Base-by-base conservation (phyloP, 805 yeast species). In the Scheffersomyces spartinae region DNA sequence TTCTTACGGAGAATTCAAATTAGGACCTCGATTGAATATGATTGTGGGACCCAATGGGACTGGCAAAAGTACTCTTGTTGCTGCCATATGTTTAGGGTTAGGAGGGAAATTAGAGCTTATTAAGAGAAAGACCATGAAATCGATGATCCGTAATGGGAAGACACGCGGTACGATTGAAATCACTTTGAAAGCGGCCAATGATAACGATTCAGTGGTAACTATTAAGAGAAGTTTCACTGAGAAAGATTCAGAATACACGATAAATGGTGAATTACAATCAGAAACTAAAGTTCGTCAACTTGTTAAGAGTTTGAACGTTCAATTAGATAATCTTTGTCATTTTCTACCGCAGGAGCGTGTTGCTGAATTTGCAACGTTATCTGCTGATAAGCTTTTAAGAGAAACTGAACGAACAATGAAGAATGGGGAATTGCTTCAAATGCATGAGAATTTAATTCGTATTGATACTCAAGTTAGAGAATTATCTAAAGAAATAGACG, bases 1-100 rank as follows among this genome's bases (percentile, higher is more conserved):
- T 45, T 42, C 71, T 1, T 51, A 66, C 23, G 73, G 81, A 0
- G 85, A 77, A 47, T 84, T 83, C 49, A 61, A 64, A 20, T 64
- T 88, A 29, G 79, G 88, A 0, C 95, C 96, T 0, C 62, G 76
- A 2, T 61, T 91, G 44, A 91, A 91, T 45, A 72, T 91, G 76
- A 80, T 91, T 30, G 78, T 91, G 27, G 98, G 96, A 0, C 96
- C 96, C 8, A 91, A 91, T 47, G 99, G 99, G 18, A 71, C 94
- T 0, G 98, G 98, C 5, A 91, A 91, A 43, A 76, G 91, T 19
- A 84, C 97, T 0, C 71, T 91, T 40, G 86, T 91, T 4, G 82
- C 95, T 32, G 97, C 95, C 0, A 71, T 88, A 1, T 88, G 94
- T 44, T 59, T 91, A 17, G 94, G 95, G 0, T 54, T 91, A 10